Evolutionary conservation across 163 green algal genomes (phyloP), one percentile per base, ranked within the genome.

Genomic region (Chloromonas sp.): DNA sequence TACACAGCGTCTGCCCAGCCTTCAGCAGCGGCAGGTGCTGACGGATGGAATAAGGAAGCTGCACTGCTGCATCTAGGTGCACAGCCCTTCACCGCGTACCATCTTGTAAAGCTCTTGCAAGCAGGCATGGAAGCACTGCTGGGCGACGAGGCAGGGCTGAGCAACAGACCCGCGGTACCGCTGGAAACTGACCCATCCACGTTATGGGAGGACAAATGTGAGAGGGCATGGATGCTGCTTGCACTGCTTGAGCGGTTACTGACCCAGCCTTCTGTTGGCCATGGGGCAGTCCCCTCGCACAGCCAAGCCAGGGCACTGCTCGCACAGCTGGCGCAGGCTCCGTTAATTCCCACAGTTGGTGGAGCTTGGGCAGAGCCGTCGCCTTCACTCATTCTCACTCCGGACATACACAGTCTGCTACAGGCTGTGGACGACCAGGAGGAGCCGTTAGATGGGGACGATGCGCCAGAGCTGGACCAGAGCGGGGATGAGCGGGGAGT

Each of bases 191-290:
- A 74, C 66, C 5, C 11, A 11, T 11, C 5, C 11, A 11, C 5
- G 5, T 5, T 5, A 11, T 74, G 66, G 66, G 66, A 74, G 66
- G 11, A 11, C 5, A 74, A 5, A 5, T 74, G 66, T 11, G 5
- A 15, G 11, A 74, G 5, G 11, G 74, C 74, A 0, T 87, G 84
- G 84, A 60, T 60, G 60, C 14, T 87, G 80, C 81, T 87, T 61
- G 84, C 80, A 1, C 36, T 61, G 3, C 80, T 84, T 60, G 84
- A 87, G 79, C 58, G 60, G 8, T 60, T 87, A 57, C 11, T 87
- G 60, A 80, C 84, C 70, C 60, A 82, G 60, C 70, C 1, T 11
- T 11, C 66, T 74, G 66, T 11, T 11, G 66, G 5, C 66, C 66
- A 5, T 74, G 66, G 66, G 66, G 66, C 66, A 74, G 66, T 11